Evolutionary conservation across 306 rosid species (phyloP).

Genomic region (Datisca glomerata): DNA sequence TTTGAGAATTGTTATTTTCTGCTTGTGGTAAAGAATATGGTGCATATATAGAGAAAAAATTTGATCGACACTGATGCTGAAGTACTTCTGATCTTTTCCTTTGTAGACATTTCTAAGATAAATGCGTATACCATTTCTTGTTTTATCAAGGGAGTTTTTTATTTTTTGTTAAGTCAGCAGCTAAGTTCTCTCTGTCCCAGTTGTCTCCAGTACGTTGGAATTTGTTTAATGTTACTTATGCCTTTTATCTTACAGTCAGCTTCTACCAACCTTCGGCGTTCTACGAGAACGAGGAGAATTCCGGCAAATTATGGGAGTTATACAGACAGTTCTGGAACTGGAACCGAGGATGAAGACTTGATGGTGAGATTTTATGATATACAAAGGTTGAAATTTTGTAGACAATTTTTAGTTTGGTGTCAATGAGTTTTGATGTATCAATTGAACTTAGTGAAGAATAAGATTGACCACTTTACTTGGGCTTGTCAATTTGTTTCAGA

Average conservation of each 20-base stretch:
- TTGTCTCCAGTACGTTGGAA: too few species aligned
- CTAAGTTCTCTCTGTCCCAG: neutral
- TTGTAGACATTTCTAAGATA: neutral
- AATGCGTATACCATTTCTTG: too few species aligned
- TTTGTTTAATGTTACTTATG: neutral
- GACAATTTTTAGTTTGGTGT: neutral
- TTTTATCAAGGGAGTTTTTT: too few species aligned
- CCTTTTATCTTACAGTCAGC: neutral
- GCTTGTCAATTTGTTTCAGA: constrained; percentile 35
- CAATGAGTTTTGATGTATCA: neutral
- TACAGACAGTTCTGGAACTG: neutral
- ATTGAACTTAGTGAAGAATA: neutral
- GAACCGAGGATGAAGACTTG: neutral
- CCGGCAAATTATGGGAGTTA: neutral
- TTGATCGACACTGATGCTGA: neutral
- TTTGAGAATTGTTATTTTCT: too few species aligned
- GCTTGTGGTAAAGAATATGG: too few species aligned
- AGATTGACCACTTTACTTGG: neutral
- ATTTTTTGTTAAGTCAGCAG: neutral
- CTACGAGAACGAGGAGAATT: neutral
- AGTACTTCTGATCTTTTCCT: neutral
- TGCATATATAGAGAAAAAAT: too few species aligned
- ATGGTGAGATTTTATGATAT: neutral
- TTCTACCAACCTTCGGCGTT: neutral
- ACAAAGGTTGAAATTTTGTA: neutral